Evolutionary conservation across 2,329 filamentous ascomycete genomes (phyloP).

Genomic region (Aspergillus transmontanensis): DNA sequence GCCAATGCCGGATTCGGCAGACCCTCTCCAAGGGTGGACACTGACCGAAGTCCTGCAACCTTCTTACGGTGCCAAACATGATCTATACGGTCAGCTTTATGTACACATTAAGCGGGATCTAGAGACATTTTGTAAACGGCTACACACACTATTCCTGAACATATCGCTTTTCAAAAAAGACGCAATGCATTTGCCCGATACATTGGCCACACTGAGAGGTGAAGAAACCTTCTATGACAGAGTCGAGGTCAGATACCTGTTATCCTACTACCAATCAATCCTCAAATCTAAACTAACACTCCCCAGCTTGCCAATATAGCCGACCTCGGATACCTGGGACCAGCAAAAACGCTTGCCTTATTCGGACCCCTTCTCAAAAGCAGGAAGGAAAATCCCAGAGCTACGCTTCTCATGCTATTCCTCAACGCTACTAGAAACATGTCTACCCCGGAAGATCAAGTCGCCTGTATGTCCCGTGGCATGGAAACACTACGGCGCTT

Average conservation of each 20-base stretch:
- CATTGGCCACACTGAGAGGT: background rate
- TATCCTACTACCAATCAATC: rapidly evolving
- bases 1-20: no score
- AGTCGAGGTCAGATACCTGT: rapidly evolving
- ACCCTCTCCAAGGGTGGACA: no score
- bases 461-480: background rate
- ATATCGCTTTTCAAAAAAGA: no score
- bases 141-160: no score
- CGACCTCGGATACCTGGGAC: background rate
- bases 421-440: background rate
- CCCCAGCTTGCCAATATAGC: background rate
- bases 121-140: no score
- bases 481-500: background rate
- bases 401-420: background rate
- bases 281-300: background rate
- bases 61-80: no score
- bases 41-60: no score
- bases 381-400: background rate
- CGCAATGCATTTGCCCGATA: no score
- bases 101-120: no score
- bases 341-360: background rate
- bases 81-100: no score
- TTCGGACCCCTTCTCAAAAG: background rate
- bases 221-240: background rate
- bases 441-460: background rate